Conservation (phyloP, 495 filamentous ascomycete genomes). For the Penicillium diatomitis region DNA sequence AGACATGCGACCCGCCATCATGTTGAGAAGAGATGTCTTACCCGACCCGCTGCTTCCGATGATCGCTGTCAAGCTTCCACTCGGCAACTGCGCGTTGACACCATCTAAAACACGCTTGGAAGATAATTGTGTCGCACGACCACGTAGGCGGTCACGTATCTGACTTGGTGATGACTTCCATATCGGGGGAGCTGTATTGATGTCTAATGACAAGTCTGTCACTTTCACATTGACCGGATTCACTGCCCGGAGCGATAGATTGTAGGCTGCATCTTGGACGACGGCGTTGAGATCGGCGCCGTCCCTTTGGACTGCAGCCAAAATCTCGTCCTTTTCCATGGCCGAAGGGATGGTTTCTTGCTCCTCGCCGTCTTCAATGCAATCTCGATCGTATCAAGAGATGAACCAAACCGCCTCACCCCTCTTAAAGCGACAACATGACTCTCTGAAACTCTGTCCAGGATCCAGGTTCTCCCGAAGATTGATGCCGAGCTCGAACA, state of each 20-base stretch:
- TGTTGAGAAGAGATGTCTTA: slow-evolving; percentile 64
- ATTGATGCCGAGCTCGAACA: no score
- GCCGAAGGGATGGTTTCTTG: background rate
- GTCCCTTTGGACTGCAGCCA: slow-evolving; percentile 6
- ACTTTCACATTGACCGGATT: slow-evolving; percentile 50
- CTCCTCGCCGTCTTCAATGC: no score
- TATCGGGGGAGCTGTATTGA: slow-evolving; percentile 41
- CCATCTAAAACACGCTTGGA: slow-evolving; percentile 40
- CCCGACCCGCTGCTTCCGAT: slow-evolving; percentile 65
- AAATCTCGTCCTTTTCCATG: slow-evolving; percentile 15
- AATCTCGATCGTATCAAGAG: no score
- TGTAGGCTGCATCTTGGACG: slow-evolving; percentile 11
- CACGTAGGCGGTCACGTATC: slow-evolving; percentile 14
- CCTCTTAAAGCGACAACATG: no score
- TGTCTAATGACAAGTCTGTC: slow-evolving; percentile 43
- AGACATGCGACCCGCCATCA: slow-evolving; percentile 56
- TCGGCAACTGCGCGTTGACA: slow-evolving; percentile 46
- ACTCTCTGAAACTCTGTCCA: no score
- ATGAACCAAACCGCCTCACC: no score
- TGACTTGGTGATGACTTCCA: slow-evolving; percentile 21
- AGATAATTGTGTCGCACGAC: slow-evolving; percentile 9
- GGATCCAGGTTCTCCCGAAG: no score
- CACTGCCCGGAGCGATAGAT: slow-evolving; percentile 51
- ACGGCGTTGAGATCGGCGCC: background rate
- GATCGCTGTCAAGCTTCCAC: slow-evolving; percentile 60